Evolutionary conservation across 2,329 filamentous ascomycete genomes (phyloP), one percentile per base, ranked within the genome.

Genomic region (Fusarium oxysporum): DNA sequence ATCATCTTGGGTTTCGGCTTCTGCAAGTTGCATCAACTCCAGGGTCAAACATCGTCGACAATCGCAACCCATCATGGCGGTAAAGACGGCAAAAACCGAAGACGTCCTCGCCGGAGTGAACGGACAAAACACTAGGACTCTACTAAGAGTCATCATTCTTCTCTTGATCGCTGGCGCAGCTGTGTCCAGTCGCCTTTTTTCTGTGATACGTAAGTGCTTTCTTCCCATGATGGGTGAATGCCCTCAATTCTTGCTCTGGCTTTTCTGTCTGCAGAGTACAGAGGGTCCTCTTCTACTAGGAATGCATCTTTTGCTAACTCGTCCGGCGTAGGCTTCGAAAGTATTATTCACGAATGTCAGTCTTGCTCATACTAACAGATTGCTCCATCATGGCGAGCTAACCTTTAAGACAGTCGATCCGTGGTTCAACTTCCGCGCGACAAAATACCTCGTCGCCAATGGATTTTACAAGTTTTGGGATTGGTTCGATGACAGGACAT

Each of bases 381-480:
- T 44, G 43, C 41, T 55, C 60, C 43, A 57, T 44, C 56, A 47
- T 55, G 32, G 53, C 47, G 57, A 78, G 71, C 79, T 81, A 75
- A 81, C 76, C 45, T 56, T 80, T 6, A 48, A 81, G 37, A 68
- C 51, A 99, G 96, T 99, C 85, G 96, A 99, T 85, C 96, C 96
- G 40, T 99, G 96, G 96, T 99, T 99, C 87, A 99, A 99, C 85
- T 99, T 99, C 85, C 90, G 96, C 83, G 96, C 96, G 76, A 98
- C 96, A 63, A 98, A 98, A 85, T 98, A 99, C 81, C 90, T 99
- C 62, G 94, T 99, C 62, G 90, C 96, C 81, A 91, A 99, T 91
- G 96, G 96, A 78, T 98, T 99, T 86, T 97, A 97, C 84, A 95
- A 93, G 83, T 99, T 99, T 83, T 99, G 96, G 96, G 96, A 99